Conservation (phyloP, 306 rosid species). For the Senna siamea region DNA sequence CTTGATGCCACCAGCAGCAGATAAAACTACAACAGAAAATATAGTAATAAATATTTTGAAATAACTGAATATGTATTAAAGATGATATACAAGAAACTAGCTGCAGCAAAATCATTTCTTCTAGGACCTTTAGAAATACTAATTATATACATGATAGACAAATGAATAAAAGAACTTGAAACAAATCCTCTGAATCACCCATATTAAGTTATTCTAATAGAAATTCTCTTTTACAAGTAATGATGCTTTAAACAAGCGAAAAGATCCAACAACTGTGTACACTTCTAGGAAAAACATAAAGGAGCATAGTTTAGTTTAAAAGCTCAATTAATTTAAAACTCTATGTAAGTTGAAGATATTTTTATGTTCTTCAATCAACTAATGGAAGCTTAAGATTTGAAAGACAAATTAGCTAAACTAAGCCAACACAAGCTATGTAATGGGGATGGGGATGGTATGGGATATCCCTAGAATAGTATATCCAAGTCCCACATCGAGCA, state of each 20-base stretch:
- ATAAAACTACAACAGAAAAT: slow-evolving; percentile 64
- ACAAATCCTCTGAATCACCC: background rate
- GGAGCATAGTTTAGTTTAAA: background rate
- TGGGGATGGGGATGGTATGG: no score
- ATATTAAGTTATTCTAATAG: background rate
- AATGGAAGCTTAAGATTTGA: background rate
- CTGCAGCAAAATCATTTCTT: background rate
- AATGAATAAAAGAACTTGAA: slow-evolving; percentile 12
- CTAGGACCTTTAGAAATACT: slow-evolving; percentile 10
- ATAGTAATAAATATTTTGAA: slow-evolving; percentile 42
- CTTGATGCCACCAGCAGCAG: slow-evolving; percentile 98
- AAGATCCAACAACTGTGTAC: no score
- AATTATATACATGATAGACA: background rate
- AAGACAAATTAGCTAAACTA: slow-evolving; percentile 14
- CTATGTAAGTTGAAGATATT: background rate
- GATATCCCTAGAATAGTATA: no score
- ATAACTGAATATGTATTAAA: slow-evolving; percentile 2
- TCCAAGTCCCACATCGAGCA: no score
- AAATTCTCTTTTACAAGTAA: background rate
- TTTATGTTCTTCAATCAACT: no score
- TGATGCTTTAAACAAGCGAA: slow-evolving; percentile 11
- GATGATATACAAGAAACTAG: background rate
- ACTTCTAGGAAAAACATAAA: no score
- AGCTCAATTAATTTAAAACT: background rate
- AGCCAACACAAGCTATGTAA: background rate